phyloP scores from a whole-genome alignment of 176 grass and related monocot genomes.

The Aegilops longissima region DNA sequence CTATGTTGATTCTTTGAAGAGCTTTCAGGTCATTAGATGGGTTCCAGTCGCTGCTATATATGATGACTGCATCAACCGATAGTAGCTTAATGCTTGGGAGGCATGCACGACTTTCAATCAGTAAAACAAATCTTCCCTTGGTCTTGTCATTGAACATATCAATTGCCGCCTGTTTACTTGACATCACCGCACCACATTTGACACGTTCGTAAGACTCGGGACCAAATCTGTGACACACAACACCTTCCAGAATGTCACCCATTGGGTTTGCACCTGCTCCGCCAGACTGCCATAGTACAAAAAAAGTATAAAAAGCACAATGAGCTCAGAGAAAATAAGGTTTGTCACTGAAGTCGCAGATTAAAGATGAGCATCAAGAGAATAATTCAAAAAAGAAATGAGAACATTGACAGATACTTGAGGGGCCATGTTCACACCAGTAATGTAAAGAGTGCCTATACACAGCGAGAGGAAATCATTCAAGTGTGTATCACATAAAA shows the following conservation, averaged over 20 bases:
- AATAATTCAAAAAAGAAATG: background rate
- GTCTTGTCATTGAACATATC: conserved; percentile 68
- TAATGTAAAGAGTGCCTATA: background rate
- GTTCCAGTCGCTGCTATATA: conserved; percentile 69
- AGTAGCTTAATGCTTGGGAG: conserved; percentile 67
- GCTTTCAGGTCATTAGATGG: conserved; percentile 73
- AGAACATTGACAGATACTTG: background rate
- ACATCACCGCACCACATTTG: conserved; percentile 32
- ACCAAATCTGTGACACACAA: conserved; percentile 60
- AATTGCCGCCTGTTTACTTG: conserved; percentile 47
- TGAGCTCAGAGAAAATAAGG: conserved; percentile 15
- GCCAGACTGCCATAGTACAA: conserved; percentile 39
- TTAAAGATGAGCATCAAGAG: conserved; percentile 10
- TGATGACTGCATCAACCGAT: conserved; percentile 68
- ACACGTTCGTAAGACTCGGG: conserved; percentile 57
- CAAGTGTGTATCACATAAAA: conserved; percentile 9
- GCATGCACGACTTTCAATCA: conserved; percentile 73
- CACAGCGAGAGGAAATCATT: background rate
- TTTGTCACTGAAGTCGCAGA: background rate
- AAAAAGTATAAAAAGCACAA: conserved; percentile 9
- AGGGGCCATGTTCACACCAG: background rate
- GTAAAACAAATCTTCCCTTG: conserved; percentile 68
- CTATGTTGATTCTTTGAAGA: conserved; percentile 61
- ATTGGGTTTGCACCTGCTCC: conserved; percentile 44
- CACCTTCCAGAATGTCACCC: conserved; percentile 67